Evolutionary conservation across 78 protist genomes (phyloP), one percentile per base, ranked within the genome.

Genomic region (slime mould (Dictyostelium discoideum)): DNA sequence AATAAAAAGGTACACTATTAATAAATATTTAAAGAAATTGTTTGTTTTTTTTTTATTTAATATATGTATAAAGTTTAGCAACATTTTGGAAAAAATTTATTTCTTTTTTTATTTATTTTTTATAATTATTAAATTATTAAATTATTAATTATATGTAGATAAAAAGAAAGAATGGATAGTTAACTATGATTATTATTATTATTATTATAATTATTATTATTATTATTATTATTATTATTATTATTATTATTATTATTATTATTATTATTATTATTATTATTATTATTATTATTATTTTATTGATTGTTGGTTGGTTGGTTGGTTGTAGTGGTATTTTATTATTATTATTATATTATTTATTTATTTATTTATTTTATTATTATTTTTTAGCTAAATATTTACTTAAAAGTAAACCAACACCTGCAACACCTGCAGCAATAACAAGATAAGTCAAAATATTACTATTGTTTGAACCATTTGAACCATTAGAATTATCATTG

Each of bases 111-210:
- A 29, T 8, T n/a, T 72, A 4, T 72, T 20, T n/a, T 8, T 29
- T 72, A 29, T 24, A 24, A 67, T 67, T 67, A 67, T 67, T 24
- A 67, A 67, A 67, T 67, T 67, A 67, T 67, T 67, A 67, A n/a
- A 67, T 67, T 67, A 9, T 24, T 67, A 67, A 67, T 67, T 67
- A 24, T 24, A 67, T n/a, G n/a, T 63, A 20, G 3, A 60, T 18
- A 60, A 63, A 20, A 7, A 63, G 3, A 63, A 9, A 63, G 22
- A 0, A 0, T 20, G 22, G 22, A 29, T 32, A 11, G 22, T 24
- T 73, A n/a, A 73, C 32, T 73, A 73, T 73, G 32, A 73, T 73
- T 72, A 29, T 73, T 73, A 22, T 77, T 77, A 39, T 77, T 77
- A 20, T 77, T 77, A 40, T 77, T 40, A 77, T n/a, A n/a, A 32